Conservation (phyloP, 768 basidiomycete species). For the Pisolithus sp. region DNA sequence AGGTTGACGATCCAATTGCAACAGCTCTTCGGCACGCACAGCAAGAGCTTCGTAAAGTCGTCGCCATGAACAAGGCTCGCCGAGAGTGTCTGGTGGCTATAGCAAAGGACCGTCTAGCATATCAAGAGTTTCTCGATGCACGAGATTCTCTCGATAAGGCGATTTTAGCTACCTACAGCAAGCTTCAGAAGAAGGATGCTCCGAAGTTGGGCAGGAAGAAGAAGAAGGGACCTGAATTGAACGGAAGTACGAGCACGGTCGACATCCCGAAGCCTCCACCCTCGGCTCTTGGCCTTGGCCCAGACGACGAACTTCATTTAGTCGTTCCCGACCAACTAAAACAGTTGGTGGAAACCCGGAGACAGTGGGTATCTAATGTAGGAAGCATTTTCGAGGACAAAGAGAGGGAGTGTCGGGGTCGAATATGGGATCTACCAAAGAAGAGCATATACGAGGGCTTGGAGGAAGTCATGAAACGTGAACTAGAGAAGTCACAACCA, state of each 20-base stretch:
- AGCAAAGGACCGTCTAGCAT: slow-evolving; percentile 82
- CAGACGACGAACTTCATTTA: slow-evolving; percentile 59
- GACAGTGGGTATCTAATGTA: slow-evolving; percentile 73
- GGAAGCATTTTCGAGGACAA: slow-evolving; percentile 72
- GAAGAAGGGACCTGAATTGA: slow-evolving; percentile 49
- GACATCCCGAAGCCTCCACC: slow-evolving; percentile 54
- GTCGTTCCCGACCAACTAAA: slow-evolving; percentile 62
- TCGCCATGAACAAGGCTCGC: slow-evolving; percentile 78
- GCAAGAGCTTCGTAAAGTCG: slow-evolving; percentile 66
- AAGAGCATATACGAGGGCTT: slow-evolving; percentile 72
- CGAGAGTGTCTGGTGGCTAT: slow-evolving; percentile 64
- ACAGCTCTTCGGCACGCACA: slow-evolving; percentile 87
- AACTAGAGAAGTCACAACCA: slow-evolving; percentile 23
- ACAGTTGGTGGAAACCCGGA: slow-evolving; percentile 68
- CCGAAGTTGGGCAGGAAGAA: slow-evolving; percentile 70
- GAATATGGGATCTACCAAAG: slow-evolving; percentile 73
- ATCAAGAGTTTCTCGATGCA: slow-evolving; percentile 83
- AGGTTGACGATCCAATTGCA: slow-evolving; percentile 92
- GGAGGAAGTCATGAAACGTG: slow-evolving; percentile 52
- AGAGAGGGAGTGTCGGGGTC: slow-evolving; percentile 56
- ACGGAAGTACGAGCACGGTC: slow-evolving; percentile 24
- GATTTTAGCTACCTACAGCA: slow-evolving; percentile 66
- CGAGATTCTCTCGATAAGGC: slow-evolving; percentile 85
- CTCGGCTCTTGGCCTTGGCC: slow-evolving; percentile 62
- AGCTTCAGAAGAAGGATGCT: slow-evolving; percentile 76